Base-by-base conservation (phyloP, 768 basidiomycete species). In the Lactarius hatsudake region DNA sequence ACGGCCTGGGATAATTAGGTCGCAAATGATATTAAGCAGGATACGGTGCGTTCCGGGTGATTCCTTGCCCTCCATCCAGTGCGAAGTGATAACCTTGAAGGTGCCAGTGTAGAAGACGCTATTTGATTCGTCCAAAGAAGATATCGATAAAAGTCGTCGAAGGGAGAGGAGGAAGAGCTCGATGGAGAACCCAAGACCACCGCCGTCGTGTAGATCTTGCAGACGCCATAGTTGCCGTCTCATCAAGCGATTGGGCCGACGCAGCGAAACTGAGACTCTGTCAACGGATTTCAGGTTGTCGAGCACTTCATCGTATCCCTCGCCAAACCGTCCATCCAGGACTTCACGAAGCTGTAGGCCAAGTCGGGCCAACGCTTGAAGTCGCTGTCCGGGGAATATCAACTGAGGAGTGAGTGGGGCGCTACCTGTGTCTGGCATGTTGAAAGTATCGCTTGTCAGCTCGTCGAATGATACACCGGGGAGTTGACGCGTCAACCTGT, bases 121-220 rank as follows among this genome's bases (percentile, higher is more conserved):
- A 20, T 59, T 32, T 26, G 17, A 48, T 3, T 66, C 53, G 40
- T 13, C 0, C 6, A 30, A 48, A 28, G 26, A 28, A 23, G 55
- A 48, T 18, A 13, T 34, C 53, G 38, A 38, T 17, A 20, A 42
- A 28, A 60, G 38, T 48, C 54, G 40, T 55, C 64, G 32, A 9
- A 45, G 23, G 32, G 53, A 9, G 28, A 65, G 59, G 51, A 65
- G 61, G 23, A 60, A 60, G 13, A 65, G 59, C 6, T 65, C 64
- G 23, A 54, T 15, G 3, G 59, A 36, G 34, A 36, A 65, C 1
- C 59, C 59, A 1, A 65, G 59, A 36, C 36, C 36, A 13, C 51
- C 9, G 3, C 59, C 40, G 17, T 65, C 40, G 17, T 40, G 51
- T 23, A 65, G 0, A 32, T 65, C 64, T 38, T 42, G 51, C 9